Conservation (phyloP, 164 flowering plant species). For the Piper longum region DNA sequence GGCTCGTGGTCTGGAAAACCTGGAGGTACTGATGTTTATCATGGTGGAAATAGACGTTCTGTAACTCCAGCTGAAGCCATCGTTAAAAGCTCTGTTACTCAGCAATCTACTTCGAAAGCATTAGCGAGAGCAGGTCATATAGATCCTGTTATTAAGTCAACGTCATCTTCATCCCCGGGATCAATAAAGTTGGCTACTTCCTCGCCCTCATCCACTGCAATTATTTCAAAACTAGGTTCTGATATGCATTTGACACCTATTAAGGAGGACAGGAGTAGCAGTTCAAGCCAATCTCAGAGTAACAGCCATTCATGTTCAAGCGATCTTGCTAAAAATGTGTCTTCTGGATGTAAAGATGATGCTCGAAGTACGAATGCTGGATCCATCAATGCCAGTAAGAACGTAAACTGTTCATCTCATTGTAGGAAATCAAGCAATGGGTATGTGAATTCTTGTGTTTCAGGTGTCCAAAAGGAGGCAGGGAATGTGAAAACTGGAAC, state of each 20-base stretch:
- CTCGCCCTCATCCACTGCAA: slow-evolving; percentile 18
- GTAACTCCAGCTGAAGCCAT: slow-evolving; percentile 36
- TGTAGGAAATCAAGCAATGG: slow-evolving; percentile 53
- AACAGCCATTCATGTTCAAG: slow-evolving; percentile 67
- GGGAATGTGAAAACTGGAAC: slow-evolving; percentile 23
- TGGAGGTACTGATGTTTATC: slow-evolving; percentile 37
- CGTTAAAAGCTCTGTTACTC: slow-evolving; percentile 41
- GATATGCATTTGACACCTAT: slow-evolving; percentile 21
- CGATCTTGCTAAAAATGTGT: slow-evolving; percentile 46
- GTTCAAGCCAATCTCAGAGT: slow-evolving; percentile 81
- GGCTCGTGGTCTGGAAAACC: slow-evolving; percentile 54
- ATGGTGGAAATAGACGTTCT: slow-evolving; percentile 36
- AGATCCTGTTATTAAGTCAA: slow-evolving; percentile 33
- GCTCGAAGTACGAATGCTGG: slow-evolving; percentile 57
- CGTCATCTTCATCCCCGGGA: slow-evolving; percentile 31
- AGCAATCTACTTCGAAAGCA: slow-evolving; percentile 38
- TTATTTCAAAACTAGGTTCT: slow-evolving; percentile 19
- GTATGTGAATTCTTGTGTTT: slow-evolving; percentile 20
- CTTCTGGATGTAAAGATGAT: slow-evolving; percentile 52
- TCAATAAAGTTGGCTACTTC: slow-evolving; percentile 24
- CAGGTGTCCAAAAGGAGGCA: slow-evolving; percentile 49
- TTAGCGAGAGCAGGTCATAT: slow-evolving; percentile 30
- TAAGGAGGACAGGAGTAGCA: slow-evolving; percentile 47
- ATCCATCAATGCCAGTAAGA: slow-evolving; percentile 39
- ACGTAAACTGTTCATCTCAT: slow-evolving; percentile 35